These are phyloP conservation scores for Syzygium jambos DNA, from an alignment of 345 rosid species.

Conservation along the genomic window DNA sequence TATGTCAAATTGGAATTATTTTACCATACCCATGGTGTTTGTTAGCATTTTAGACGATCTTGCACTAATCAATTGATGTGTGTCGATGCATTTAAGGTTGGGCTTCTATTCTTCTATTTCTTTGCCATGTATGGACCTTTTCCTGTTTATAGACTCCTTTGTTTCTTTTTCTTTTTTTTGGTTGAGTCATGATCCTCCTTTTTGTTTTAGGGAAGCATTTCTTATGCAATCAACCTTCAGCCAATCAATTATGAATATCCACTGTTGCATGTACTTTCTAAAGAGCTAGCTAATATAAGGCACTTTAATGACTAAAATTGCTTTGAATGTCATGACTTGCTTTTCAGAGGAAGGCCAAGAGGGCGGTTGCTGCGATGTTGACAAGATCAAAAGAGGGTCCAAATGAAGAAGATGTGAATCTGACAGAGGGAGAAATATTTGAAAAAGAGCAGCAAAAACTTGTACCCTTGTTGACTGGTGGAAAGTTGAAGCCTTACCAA, in stretches of 20 bases:
- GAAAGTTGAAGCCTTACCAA: slow-evolving; percentile 80
- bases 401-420: slow-evolving; percentile 25
- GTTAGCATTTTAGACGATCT: not conserved
- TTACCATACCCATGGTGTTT: not conserved
- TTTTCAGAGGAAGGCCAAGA: slow-evolving; percentile 62
- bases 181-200: not conserved
- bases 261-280: not conserved
- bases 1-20: not conserved
- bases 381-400: slow-evolving; percentile 58
- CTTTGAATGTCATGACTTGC: not conserved
- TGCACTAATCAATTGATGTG: not conserved
- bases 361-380: slow-evolving; percentile 94
- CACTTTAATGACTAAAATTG: not conserved
- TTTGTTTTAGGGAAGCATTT: not conserved
- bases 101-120: not conserved
- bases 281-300: not conserved
- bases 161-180: not conserved
- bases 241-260: not conserved
- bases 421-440: slow-evolving; percentile 67
- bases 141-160: not conserved
- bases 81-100: not conserved
- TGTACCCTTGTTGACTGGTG: slow-evolving; percentile 85
- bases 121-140: not conserved
- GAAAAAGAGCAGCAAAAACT: slow-evolving; percentile 78
- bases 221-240: not conserved